These are phyloP conservation scores for Blastomyces parvus DNA, from an alignment of 2,329 filamentous ascomycete species.

Conservation along the genomic window DNA sequence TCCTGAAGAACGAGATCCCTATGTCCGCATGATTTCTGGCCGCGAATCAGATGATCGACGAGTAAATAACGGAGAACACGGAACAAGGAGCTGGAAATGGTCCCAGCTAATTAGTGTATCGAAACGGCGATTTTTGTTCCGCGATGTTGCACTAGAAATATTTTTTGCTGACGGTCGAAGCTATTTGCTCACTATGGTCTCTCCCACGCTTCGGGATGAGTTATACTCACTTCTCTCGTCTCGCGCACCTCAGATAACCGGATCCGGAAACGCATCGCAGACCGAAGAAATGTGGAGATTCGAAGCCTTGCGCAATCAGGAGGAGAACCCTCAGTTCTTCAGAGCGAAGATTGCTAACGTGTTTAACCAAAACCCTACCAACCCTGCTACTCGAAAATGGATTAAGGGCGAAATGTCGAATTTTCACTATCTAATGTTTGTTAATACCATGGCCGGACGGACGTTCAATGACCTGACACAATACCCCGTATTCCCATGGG, in stretches of 20 bases:
- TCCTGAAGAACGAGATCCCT: constrained; percentile 83
- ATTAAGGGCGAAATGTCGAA: constrained; percentile 92
- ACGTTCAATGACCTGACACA: constrained; percentile 98
- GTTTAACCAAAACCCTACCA: constrained; percentile 73
- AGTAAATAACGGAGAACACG: constrained; percentile 55
- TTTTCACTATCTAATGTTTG: constrained; percentile 96
- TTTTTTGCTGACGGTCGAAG: constrained; percentile 97
- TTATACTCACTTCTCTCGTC: constrained; percentile 64
- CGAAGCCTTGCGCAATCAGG: constrained; percentile 65
- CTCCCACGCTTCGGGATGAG: constrained; percentile 63
- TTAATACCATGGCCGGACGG: constrained; percentile 93
- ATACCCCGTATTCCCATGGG: constrained; percentile 97
- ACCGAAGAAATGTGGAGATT: constrained; percentile 87
- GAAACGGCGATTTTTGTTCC: constrained; percentile 87
- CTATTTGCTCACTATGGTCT: constrained; percentile 81
- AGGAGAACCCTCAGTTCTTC: constrained; percentile 56
- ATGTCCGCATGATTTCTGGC: constrained; percentile 84
- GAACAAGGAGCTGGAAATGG: constrained; percentile 88
- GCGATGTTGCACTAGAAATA: constrained; percentile 91
- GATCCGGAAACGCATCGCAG: constrained; percentile 58
- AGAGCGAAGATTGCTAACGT: constrained; percentile 87
- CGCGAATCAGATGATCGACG: constrained; percentile 54
- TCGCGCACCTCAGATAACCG: constrained; percentile 71
- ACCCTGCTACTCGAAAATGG: constrained; percentile 82
- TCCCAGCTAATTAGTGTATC: constrained; percentile 89